Percentiles rank a stretch among this genome's conserved stretches.
These are phyloP conservation scores for Helotiales sp. DNA, from an alignment of 2,329 filamentous ascomycete species.

Conservation along the genomic window DNA sequence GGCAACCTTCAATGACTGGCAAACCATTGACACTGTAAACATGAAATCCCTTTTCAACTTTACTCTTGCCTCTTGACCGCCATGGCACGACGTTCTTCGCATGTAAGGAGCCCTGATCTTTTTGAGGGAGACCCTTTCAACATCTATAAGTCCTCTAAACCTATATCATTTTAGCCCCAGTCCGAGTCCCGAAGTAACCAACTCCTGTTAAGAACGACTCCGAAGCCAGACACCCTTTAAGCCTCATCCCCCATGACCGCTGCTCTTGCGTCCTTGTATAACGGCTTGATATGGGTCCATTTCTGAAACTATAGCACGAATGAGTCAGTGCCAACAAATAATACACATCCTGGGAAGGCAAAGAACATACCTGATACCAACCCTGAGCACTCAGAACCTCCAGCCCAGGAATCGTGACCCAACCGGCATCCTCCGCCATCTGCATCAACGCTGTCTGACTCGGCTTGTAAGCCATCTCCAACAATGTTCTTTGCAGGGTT, in stretches of 20 bases:
- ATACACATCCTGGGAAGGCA: neutral
- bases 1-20: too few relatives aligned
- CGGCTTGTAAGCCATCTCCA: constrained; percentile 98
- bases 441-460: constrained; percentile 80
- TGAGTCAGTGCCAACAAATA: neutral
- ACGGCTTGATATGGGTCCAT: constrained; percentile 79
- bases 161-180: too few relatives aligned
- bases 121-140: too few relatives aligned
- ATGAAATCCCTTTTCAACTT: too few relatives aligned
- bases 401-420: constrained; percentile 81
- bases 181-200: too few relatives aligned
- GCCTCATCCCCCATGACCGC: constrained; percentile 49
- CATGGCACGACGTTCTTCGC: too few relatives aligned
- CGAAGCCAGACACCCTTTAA: too few relatives aligned
- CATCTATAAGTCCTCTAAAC: too few relatives aligned
- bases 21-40: too few relatives aligned
- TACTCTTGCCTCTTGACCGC: too few relatives aligned
- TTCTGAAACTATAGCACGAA: constrained; percentile 63
- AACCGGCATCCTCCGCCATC: constrained; percentile 74
- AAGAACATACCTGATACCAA: constrained; percentile 71
- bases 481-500: constrained; percentile 55
- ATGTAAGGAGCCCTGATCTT: too few relatives aligned
- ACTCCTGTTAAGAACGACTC: too few relatives aligned
- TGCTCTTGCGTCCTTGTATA: constrained; percentile 68
- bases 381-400: constrained; percentile 89